These are phyloP conservation scores for Eustoma russellianum DNA, from an alignment of 257 asterid species.

Conservation along the genomic window DNA sequence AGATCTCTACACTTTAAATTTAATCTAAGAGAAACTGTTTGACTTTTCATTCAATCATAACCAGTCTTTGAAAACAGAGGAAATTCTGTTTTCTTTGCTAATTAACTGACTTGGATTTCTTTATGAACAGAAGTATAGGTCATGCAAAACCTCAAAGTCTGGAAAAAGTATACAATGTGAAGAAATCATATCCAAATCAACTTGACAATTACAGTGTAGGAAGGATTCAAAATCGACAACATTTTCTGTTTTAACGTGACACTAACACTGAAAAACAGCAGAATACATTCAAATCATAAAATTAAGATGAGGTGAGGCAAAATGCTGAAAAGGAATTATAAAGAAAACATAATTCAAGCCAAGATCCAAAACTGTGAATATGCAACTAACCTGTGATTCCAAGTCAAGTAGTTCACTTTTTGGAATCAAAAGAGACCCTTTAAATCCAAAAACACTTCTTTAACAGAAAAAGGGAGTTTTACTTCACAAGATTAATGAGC, in stretches of 20 bases:
- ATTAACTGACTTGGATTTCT: too few relatives aligned
- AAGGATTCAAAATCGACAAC: not conserved
- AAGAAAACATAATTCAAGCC: too few relatives aligned
- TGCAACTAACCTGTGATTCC: slow-evolving; percentile 31
- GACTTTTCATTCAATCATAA: too few relatives aligned
- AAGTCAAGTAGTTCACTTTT: slow-evolving; percentile 10
- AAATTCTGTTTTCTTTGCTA: too few relatives aligned
- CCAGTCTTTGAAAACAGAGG: too few relatives aligned
- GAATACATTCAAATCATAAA: not conserved
- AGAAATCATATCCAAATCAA: too few relatives aligned
- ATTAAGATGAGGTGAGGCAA: not conserved
- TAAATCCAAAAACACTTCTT: not conserved
- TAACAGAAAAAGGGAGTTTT: slow-evolving; percentile 7
- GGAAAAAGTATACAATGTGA: too few relatives aligned
- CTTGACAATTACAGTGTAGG: not conserved
- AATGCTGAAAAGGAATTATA: not conserved
- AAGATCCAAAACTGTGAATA: too few relatives aligned
- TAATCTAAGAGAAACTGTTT: too few relatives aligned
- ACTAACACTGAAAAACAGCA: not conserved
- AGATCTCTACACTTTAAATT: not conserved
- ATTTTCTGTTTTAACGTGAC: not conserved
- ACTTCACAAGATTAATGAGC: slow-evolving; percentile 36
- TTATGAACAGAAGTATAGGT: too few relatives aligned
- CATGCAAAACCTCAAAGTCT: too few relatives aligned
- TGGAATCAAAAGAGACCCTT: slow-evolving; percentile 19